Evolutionary conservation across 2,329 filamentous ascomycete species (phyloP), one percentile per base, ranked within the genome.

Genomic region (Penicillium rolfsii): DNA sequence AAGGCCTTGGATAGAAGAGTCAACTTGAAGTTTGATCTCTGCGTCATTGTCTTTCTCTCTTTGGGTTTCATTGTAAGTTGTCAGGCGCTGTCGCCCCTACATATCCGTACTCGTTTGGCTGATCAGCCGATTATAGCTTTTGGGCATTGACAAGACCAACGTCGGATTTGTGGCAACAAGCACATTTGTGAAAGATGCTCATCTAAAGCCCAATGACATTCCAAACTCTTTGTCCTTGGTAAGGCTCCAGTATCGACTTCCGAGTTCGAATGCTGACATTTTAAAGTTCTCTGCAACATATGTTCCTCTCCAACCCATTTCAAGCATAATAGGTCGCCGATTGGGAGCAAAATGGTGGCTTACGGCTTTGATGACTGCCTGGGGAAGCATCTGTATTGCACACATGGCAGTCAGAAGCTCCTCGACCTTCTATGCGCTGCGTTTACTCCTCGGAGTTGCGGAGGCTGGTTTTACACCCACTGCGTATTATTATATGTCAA

Each of bases 391-490:
- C 16, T 65, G 63, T 8, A 57, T 66, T 4, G 57, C 57, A 6
- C 64, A 66, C 12, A 33, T 54, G 4, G 57, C 38, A 1, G 24
- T 57, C 0, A 52, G 49, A 5, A 62, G 46, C 50, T 26, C 41
- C 9, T 30, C 30, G 0, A 59, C 56, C 2, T 59, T 62, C 72
- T 65, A 38, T 62, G 70, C 11, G 5, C n/a, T 71, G 0, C 64
- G 67, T 1, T 50, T 61, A 2, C 45, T 63, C 3, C 54, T 63
- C 11, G 58, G 58, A n/a, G 54, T 61, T 9, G 57, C 52, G 4
- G 61, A 62, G 75, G 77, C 80, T 45, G 81, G 81, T 3, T 84
- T 84, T 67, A 83, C 83, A 50, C 81, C 82, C 9, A 80, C 80
- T 4, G 80, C 79, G 3, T 81, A 82, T 16, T 78, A 77, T 19